Evolutionary conservation across 805 yeast genomes (phyloP).

Genomic region (Candida broadrunensis): DNA sequence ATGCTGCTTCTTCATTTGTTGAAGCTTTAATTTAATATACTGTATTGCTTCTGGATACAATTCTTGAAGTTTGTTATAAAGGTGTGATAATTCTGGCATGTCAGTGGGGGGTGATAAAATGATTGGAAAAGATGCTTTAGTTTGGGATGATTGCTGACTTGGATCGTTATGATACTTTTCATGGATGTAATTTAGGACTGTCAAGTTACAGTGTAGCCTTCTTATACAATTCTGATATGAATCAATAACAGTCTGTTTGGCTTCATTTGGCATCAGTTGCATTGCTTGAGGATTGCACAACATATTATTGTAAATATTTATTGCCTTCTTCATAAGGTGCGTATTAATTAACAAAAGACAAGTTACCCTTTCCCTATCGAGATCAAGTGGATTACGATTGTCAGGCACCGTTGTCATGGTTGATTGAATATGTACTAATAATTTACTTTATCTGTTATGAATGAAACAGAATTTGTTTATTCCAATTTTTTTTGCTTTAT

Average conservation of each 20-base stretch:
- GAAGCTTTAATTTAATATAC: constrained; percentile 36
- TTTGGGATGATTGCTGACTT: constrained; percentile 22
- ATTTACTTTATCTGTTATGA: too few relatives aligned
- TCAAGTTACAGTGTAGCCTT: constrained; percentile 40
- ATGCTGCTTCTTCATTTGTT: constrained; percentile 33
- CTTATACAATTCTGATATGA: constrained; percentile 39
- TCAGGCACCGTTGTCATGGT: not conserved
- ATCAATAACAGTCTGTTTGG: constrained; percentile 27
- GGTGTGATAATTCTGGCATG: constrained; percentile 49
- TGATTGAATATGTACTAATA: not conserved
- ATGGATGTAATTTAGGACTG: constrained; percentile 36
- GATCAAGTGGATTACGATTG: constrained; percentile 10
- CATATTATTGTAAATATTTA: constrained; percentile 30
- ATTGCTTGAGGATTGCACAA: constrained; percentile 33
- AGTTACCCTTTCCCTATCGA: constrained; percentile 41
- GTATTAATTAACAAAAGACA: constrained; percentile 41
- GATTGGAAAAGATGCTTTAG: constrained; percentile 41
- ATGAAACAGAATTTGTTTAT: too few relatives aligned
- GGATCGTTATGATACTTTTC: constrained; percentile 35
- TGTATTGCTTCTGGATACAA: constrained; percentile 55
- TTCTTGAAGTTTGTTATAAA: constrained; percentile 46
- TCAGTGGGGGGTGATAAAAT: constrained; percentile 54
- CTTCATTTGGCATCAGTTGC: constrained; percentile 28
- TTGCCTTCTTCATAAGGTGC: constrained; percentile 39
- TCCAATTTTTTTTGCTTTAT: too few relatives aligned